phyloP scores from a whole-genome alignment of 345 rosid genomes.

The Bruguiera parviflora region DNA sequence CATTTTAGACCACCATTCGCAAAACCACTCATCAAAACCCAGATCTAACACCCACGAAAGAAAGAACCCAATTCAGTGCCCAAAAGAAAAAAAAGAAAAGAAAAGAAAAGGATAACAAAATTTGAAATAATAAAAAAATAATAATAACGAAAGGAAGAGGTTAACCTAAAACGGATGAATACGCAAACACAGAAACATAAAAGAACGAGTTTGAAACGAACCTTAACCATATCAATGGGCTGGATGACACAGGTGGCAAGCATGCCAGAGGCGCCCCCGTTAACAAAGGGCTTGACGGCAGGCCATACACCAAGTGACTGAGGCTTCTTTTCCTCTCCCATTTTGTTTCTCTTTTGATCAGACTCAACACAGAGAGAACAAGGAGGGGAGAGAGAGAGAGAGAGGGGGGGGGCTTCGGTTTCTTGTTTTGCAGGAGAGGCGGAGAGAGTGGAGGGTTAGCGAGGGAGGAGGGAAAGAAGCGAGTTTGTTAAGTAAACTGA shows the following conservation, averaged over 20 bases:
- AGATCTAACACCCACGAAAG: conserved; percentile 40
- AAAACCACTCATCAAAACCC: conserved; percentile 14
- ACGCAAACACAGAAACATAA: too few species aligned
- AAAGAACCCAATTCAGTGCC: neutral
- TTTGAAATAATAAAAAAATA: neutral
- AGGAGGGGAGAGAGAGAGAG: neutral
- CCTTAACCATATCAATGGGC: conserved; percentile 98
- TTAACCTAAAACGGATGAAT: neutral
- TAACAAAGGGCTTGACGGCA: conserved; percentile 83
- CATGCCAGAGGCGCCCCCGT: conserved; percentile 98
- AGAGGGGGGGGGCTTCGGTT: neutral
- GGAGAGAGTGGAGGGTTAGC: neutral
- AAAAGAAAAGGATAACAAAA: conserved; percentile 3
- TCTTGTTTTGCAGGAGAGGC: conserved; percentile 1
- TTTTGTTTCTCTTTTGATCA: conserved; percentile 4
- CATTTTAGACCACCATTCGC: neutral
- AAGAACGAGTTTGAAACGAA: conserved; percentile 9
- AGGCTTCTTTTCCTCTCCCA: conserved; percentile 64
- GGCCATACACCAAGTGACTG: conserved; percentile 64
- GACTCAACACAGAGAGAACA: neutral
- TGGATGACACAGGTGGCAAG: conserved; percentile 98
- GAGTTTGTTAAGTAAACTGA: too few species aligned
- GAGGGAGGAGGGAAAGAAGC: too few species aligned
- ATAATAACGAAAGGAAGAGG: neutral
- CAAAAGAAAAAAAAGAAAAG: neutral